Conservation (phyloP, 352 stramenopile genomes). For the Globisporangium okanoganense region DNA sequence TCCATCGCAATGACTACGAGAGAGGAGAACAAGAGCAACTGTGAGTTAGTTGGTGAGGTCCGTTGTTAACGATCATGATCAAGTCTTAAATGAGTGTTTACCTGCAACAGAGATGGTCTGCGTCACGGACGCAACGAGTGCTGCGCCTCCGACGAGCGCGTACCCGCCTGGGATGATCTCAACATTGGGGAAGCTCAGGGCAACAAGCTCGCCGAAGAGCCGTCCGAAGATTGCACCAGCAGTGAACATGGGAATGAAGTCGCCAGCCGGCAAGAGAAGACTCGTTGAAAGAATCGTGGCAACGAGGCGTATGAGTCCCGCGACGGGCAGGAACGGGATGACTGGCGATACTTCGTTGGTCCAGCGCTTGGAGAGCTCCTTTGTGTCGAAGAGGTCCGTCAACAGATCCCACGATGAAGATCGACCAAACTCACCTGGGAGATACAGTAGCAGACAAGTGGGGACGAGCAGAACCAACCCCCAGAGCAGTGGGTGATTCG, state of each 20-base stretch:
- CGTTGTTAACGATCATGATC: neutral
- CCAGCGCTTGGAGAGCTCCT: conserved; percentile 27
- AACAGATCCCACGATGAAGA: conserved; percentile 29
- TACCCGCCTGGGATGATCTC: conserved; percentile 57
- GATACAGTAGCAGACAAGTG: conserved; percentile 32
- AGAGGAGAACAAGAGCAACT: neutral
- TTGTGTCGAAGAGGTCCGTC: conserved; percentile 24
- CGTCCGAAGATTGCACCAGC: conserved; percentile 52
- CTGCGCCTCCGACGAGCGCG: conserved; percentile 56
- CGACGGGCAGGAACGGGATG: conserved; percentile 29
- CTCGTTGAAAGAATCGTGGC: conserved; percentile 46
- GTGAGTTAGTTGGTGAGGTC: neutral
- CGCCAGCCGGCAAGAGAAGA: conserved; percentile 47
- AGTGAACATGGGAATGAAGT: conserved; percentile 67
- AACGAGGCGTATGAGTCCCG: conserved; percentile 26
- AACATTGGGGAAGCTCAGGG: conserved; percentile 26
- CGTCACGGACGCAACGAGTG: conserved; percentile 54
- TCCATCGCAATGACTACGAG: conserved; percentile 58
- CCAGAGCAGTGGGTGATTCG: conserved; percentile 21
- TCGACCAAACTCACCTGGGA: conserved; percentile 35
- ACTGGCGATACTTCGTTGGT: conserved; percentile 26
- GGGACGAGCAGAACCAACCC: conserved; percentile 29
- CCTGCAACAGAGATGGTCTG: conserved; percentile 65
- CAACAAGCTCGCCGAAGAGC: conserved; percentile 46
- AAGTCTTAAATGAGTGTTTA: neutral